Conservation (phyloP, 2,329 filamentous ascomycete genomes). For the Leptosphaerulina australis region DNA sequence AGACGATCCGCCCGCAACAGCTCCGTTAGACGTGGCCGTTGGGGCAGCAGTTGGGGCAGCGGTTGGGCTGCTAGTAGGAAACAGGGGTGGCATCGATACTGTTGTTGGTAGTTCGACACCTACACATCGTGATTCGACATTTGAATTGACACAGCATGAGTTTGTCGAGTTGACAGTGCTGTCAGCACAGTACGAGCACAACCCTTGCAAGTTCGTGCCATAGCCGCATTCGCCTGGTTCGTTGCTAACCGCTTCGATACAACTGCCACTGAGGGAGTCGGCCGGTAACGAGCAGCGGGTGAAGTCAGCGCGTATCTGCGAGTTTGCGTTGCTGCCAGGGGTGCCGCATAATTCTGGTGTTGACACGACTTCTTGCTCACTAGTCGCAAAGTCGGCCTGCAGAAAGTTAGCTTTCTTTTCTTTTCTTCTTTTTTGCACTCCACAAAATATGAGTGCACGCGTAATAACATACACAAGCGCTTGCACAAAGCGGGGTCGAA, state of each 20-base stretch:
- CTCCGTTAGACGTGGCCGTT: constrained; percentile 28
- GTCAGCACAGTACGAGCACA: constrained; percentile 85
- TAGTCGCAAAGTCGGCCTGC: constrained; percentile 81
- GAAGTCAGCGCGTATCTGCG: constrained; percentile 89
- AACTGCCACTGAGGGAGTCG: constrained; percentile 74
- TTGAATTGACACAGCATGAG: constrained; percentile 87
- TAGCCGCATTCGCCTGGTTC: constrained; percentile 90
- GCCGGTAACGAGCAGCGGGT: constrained; percentile 84
- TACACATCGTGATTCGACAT: constrained; percentile 74
- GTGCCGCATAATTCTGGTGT: constrained; percentile 75
- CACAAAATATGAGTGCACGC: too few relatives aligned
- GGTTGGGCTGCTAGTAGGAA: constrained; percentile 66
- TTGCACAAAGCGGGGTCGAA: constrained; percentile 81
- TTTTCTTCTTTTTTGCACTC: too few relatives aligned
- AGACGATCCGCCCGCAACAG: constrained; percentile 43
- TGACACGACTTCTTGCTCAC: constrained; percentile 82
- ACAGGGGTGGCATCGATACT: constrained; percentile 62
- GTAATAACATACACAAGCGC: constrained; percentile 83
- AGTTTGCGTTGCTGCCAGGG: constrained; percentile 67
- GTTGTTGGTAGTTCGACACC: constrained; percentile 80
- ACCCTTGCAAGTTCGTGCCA: constrained; percentile 69
- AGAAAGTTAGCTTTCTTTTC: constrained; percentile 38
- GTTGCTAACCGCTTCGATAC: constrained; percentile 77
- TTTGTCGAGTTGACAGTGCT: constrained; percentile 91
- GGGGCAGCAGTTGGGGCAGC: constrained; percentile 52